These are phyloP conservation scores for Porogramme epimiltina DNA, from an alignment of 1,284 basidiomycete species.

Conservation along the genomic window DNA sequence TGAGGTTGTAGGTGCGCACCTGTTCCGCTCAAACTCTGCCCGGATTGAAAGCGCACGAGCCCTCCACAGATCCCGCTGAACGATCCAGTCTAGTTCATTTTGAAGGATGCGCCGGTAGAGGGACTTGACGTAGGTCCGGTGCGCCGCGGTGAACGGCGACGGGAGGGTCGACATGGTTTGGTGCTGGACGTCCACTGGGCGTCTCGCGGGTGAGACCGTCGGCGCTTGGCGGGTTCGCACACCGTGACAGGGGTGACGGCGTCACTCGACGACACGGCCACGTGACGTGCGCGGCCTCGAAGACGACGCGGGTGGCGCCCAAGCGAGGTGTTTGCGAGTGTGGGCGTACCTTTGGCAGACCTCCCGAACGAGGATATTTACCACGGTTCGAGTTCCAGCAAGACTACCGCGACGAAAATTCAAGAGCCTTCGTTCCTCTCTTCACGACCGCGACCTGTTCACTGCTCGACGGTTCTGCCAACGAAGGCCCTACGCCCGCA, in stretches of 20 bases:
- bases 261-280: constrained; percentile 12
- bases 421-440: constrained; percentile 20
- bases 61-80: constrained; percentile 86
- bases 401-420: constrained; percentile 9
- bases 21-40: constrained; percentile 90
- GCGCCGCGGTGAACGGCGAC: constrained; percentile 73
- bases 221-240: constrained; percentile 18
- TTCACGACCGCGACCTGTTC: constrained; percentile 33
- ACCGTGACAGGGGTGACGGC: background rate
- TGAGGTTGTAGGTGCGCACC: constrained; percentile 62
- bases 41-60: constrained; percentile 82
- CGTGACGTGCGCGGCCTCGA: constrained; percentile 16
- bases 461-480: constrained; percentile 35
- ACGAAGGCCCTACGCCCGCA: constrained; percentile 38
- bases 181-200: constrained; percentile 10
- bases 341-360: constrained; percentile 29
- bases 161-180: constrained; percentile 32
- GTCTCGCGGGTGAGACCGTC: background rate
- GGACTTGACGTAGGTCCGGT: constrained; percentile 87
- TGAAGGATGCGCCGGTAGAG: constrained; percentile 87
- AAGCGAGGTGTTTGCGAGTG: constrained; percentile 27
- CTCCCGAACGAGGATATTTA: constrained; percentile 21
- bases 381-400: constrained; percentile 33
- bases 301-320: constrained; percentile 6
- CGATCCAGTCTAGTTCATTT: constrained; percentile 88